A percentile compares a stretch with the other conserved stretches of the same genome.
These are phyloP conservation scores for Trebouxia sp. DNA, from an alignment of 139 green algal species.

Conservation along the genomic window DNA sequence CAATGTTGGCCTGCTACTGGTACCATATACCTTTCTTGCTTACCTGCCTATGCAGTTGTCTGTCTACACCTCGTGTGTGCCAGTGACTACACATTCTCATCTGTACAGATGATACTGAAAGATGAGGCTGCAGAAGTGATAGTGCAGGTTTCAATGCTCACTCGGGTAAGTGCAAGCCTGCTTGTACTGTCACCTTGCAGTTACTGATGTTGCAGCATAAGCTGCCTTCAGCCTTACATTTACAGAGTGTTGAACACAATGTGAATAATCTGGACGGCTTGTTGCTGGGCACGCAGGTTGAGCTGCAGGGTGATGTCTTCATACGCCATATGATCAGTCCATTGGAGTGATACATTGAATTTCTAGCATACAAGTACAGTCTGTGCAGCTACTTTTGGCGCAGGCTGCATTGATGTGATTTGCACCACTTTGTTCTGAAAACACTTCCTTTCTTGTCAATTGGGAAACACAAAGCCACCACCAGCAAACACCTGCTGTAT, in stretches of 20 bases:
- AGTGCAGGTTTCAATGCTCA: not conserved
- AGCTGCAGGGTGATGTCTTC: not conserved
- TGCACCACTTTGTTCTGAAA: not conserved
- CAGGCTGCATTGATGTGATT: not conserved
- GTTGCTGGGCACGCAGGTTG: not conserved
- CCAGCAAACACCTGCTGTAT: too few species aligned
- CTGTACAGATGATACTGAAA: not conserved
- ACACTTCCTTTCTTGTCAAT: too few species aligned
- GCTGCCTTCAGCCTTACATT: not conserved
- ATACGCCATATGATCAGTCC: slow-evolving; percentile 8
- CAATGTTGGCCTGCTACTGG: slow-evolving; percentile 7
- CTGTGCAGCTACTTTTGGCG: not conserved
- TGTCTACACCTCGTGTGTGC: not conserved
- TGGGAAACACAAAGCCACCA: too few species aligned
- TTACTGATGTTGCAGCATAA: not conserved
- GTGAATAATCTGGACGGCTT: too few species aligned
- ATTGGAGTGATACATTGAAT: too few species aligned
- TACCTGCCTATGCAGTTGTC: not conserved
- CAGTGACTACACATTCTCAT: not conserved
- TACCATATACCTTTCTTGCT: not conserved
- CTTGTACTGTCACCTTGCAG: too few species aligned
- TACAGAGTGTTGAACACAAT: not conserved
- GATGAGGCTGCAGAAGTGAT: not conserved
- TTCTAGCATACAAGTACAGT: not conserved
- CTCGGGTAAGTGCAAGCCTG: too few species aligned